Percentiles rank a stretch among this genome's conserved stretches.
Evolutionary conservation across 257 asterid species (phyloP).

Genomic region (Voacanga thouarsii): DNA sequence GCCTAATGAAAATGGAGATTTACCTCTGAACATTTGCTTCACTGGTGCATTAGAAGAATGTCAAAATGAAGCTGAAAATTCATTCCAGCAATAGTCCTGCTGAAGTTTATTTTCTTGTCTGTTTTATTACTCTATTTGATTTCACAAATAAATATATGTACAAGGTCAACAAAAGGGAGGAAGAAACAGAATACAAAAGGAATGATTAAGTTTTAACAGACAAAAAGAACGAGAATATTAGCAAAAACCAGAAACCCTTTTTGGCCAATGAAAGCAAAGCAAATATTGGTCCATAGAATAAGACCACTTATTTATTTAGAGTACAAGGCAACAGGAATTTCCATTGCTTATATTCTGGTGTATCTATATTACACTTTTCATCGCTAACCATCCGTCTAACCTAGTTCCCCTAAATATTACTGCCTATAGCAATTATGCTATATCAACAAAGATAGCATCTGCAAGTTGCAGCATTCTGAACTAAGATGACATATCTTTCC

Average conservation of each 20-base stretch:
- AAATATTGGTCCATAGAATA: not conserved
- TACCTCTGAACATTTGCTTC: not conserved
- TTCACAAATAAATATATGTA: not conserved
- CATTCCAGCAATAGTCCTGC: no score
- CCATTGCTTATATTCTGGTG: slow-evolving; percentile 6
- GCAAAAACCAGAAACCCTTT: not conserved
- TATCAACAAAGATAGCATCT: not conserved
- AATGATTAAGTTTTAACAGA: not conserved
- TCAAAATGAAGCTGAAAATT: not conserved
- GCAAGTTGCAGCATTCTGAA: not conserved
- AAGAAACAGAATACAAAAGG: not conserved
- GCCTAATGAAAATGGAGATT: not conserved
- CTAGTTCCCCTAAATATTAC: slow-evolving; percentile 5
- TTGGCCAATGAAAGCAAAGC: not conserved
- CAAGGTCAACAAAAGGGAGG: not conserved
- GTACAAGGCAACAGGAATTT: slow-evolving; percentile 20
- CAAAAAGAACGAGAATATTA: not conserved
- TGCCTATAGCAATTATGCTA: not conserved
- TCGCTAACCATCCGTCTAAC: not conserved
- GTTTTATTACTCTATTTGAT: not conserved
- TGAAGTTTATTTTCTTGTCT: not conserved
- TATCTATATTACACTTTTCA: slow-evolving; percentile 3
- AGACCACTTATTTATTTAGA: not conserved
- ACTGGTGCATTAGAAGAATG: not conserved
- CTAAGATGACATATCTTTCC: not conserved